A percentile compares a stretch with the other conserved stretches of the same genome.
These are phyloP conservation scores for Aspergillus hancockii DNA, from an alignment of 495 filamentous ascomycete species.

Conservation along the genomic window DNA sequence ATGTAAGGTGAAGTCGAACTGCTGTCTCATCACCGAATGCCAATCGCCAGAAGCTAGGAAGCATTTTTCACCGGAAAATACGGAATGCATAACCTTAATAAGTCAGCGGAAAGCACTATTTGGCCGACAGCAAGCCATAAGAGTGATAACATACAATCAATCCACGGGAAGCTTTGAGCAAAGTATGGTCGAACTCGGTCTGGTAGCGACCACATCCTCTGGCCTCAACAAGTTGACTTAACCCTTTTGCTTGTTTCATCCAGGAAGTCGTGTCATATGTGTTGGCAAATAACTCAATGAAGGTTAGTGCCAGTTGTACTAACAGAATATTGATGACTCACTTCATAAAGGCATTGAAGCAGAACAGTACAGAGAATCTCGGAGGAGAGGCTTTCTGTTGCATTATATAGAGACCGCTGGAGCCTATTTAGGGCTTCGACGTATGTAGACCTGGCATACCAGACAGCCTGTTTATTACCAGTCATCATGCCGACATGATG, in stretches of 20 bases:
- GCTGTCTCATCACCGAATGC: conserved; percentile 34
- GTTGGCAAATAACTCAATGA: conserved; percentile 34
- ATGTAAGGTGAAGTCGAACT: conserved; percentile 17
- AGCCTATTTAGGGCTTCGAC: conserved; percentile 31
- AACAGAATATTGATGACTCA: conserved; percentile 11
- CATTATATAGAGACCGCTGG: conserved; percentile 23
- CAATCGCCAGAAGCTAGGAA: conserved; percentile 32
- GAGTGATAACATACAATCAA: conserved; percentile 28
- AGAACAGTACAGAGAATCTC: conserved; percentile 37
- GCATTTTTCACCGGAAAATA: conserved; percentile 35
- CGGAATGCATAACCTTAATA: conserved; percentile 36
- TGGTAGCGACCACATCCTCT: conserved; percentile 31
- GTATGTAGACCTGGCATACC: conserved; percentile 32
- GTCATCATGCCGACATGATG: conserved; percentile 32
- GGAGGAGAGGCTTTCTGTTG: conserved; percentile 29
- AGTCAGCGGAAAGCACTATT: not conserved
- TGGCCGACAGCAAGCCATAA: not conserved
- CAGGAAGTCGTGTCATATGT: conserved; percentile 32
- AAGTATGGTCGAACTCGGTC: conserved; percentile 26
- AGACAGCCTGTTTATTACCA: conserved; percentile 27
- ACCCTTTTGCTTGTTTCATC: conserved; percentile 41
- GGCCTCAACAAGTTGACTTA: conserved; percentile 30
- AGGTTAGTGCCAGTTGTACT: conserved; percentile 1
- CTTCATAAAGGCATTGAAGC: conserved; percentile 38
- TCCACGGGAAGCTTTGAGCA: conserved; percentile 35